phyloP scores from a whole-genome alignment of 495 filamentous ascomycete genomes.

The Pseudotulostoma volvatum region DNA sequence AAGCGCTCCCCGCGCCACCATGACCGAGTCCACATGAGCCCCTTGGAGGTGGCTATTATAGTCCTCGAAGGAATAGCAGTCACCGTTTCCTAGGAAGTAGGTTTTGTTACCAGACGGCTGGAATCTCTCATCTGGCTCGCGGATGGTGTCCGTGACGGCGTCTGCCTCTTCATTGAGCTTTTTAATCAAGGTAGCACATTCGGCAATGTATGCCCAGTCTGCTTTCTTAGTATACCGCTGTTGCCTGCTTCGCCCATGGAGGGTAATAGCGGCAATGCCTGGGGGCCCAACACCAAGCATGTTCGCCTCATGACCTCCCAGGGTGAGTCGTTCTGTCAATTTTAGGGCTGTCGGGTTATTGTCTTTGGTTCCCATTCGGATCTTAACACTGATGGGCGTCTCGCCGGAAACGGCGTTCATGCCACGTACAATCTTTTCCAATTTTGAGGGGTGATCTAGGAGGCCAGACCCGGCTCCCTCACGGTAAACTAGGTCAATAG shows the following conservation, averaged over 20 bases:
- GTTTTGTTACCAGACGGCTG: constrained; percentile 45
- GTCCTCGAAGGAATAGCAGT: constrained; percentile 83
- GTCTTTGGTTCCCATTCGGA: constrained; percentile 80
- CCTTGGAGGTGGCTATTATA: constrained; percentile 65
- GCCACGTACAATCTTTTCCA: constrained; percentile 81
- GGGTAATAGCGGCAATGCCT: constrained; percentile 80
- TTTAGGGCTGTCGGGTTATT: constrained; percentile 62
- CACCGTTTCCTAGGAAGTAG: constrained; percentile 92
- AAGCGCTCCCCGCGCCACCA: constrained; percentile 81
- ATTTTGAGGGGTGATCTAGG: constrained; percentile 61
- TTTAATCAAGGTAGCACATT: constrained; percentile 73
- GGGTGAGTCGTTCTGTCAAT: constrained; percentile 62
- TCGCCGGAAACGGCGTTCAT: constrained; percentile 86
- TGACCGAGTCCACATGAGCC: constrained; percentile 68
- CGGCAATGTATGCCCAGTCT: constrained; percentile 86
- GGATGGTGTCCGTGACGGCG: constrained; percentile 52
- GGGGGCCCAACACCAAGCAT: constrained; percentile 45
- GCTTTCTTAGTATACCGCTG: constrained; percentile 82
- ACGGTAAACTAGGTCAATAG: constrained; percentile 81
- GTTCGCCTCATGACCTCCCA: constrained; percentile 54
- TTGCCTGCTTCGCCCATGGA: constrained; percentile 84
- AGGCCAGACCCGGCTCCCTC: constrained; percentile 88
- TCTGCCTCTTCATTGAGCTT: constrained; percentile 49
- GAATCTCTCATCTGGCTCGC: constrained; percentile 52
- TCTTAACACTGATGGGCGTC: constrained; percentile 83